phyloP scores from a whole-genome alignment of 257 asterid genomes.

The Petrea volubilis region DNA sequence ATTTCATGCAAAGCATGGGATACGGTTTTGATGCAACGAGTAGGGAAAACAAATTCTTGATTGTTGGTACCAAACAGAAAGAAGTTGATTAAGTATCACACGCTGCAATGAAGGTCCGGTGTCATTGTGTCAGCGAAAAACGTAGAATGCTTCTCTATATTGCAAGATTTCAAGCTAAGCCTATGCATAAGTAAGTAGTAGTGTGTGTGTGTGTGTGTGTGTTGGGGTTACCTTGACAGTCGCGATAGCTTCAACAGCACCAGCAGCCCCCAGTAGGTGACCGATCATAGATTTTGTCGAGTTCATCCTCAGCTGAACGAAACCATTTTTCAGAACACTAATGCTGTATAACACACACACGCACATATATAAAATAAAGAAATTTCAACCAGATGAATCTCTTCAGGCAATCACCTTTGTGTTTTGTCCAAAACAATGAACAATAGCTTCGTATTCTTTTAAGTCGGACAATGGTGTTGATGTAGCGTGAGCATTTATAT shows the following conservation, averaged over 20 bases:
- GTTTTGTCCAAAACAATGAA: slow-evolving; percentile 42
- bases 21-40: too few relatives aligned
- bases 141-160: too few relatives aligned
- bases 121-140: too few relatives aligned
- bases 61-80: too few relatives aligned
- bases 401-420: slow-evolving; percentile 28
- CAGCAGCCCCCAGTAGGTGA: slow-evolving; percentile 53
- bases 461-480: slow-evolving; percentile 43
- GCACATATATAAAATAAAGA: not conserved
- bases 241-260: slow-evolving; percentile 56
- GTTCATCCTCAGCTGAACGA: slow-evolving; percentile 40
- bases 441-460: slow-evolving; percentile 41
- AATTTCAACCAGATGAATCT: too few relatives aligned
- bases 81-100: too few relatives aligned
- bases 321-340: not conserved
- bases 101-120: too few relatives aligned
- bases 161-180: too few relatives aligned
- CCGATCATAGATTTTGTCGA: slow-evolving; percentile 55
- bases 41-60: too few relatives aligned
- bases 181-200: too few relatives aligned
- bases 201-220: not conserved
- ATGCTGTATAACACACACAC: too few relatives aligned
- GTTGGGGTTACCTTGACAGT: slow-evolving; percentile 39
- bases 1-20: too few relatives aligned
- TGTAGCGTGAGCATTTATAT: slow-evolving; percentile 51